Evolutionary conservation across 2,329 filamentous ascomycete species (phyloP).

Genomic region (Nemania serpens): DNA sequence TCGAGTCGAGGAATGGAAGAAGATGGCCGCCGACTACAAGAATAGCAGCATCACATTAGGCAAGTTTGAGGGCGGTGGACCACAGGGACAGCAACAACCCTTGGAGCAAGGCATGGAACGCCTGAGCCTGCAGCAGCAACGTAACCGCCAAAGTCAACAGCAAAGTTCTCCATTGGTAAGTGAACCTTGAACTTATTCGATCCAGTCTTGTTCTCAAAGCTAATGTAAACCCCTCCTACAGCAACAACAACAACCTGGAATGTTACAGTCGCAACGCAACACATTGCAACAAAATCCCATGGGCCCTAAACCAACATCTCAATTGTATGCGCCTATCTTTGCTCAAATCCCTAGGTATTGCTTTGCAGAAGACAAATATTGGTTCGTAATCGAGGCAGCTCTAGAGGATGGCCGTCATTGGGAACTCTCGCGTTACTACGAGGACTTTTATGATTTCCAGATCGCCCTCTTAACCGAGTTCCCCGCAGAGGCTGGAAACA

Average conservation of each 20-base stretch:
- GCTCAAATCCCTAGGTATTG: slow-evolving; percentile 91
- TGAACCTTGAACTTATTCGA: background rate
- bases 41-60: slow-evolving; percentile 97
- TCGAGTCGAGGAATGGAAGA: slow-evolving; percentile 98
- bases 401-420: slow-evolving; percentile 90
- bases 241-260: slow-evolving; percentile 41
- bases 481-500: slow-evolving; percentile 89
- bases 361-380: slow-evolving; percentile 97
- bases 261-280: slow-evolving; percentile 48
- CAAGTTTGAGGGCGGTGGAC: slow-evolving; percentile 72
- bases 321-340: slow-evolving; percentile 74
- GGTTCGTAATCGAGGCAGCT: slow-evolving; percentile 93
- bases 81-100: slow-evolving; percentile 46
- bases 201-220: slow-evolving; percentile 8
- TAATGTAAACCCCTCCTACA: slow-evolving; percentile 23
- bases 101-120: slow-evolving; percentile 75
- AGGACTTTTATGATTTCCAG: slow-evolving; percentile 99
- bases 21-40: slow-evolving; percentile 98
- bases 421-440: slow-evolving; percentile 93
- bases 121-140: slow-evolving; percentile 70
- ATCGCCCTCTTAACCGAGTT: slow-evolving; percentile 92
- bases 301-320: slow-evolving; percentile 50
- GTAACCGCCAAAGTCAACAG: slow-evolving; percentile 52
- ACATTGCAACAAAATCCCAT: slow-evolving; percentile 47
- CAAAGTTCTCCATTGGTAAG: slow-evolving; percentile 43